phyloP scores from a whole-genome alignment of 2,329 filamentous ascomycete species.

The Claviceps maximensis region DNA sequence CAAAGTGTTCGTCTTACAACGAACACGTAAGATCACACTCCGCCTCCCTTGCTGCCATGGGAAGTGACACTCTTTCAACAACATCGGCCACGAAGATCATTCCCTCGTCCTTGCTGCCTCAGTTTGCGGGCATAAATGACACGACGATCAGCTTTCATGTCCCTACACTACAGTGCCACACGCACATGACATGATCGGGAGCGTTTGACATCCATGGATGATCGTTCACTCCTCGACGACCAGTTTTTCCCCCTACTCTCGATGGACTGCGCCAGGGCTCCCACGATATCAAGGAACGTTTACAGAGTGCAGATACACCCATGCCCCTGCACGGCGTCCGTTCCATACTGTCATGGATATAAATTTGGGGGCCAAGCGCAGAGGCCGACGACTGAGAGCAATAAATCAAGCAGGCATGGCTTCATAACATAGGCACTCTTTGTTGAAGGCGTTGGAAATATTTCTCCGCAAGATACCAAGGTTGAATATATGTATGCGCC shows the following conservation, averaged over 20 bases:
- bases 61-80: background rate
- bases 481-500: no score
- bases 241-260: background rate
- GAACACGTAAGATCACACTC: no score
- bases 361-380: background rate
- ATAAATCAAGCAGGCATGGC: background rate
- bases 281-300: background rate
- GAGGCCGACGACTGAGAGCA: no score
- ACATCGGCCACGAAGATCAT: background rate
- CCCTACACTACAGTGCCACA: background rate
- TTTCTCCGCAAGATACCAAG: no score
- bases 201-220: background rate
- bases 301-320: background rate
- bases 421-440: background rate
- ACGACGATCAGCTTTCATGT: background rate
- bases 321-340: no score
- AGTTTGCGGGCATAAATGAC: background rate
- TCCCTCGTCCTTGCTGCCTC: background rate
- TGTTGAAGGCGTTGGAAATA: no score
- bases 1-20: background rate
- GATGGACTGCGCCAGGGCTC: background rate
- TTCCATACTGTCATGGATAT: no score
- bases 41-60: background rate
- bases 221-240: no score
- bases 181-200: background rate